Evolutionary conservation across 1,284 basidiomycete species (phyloP).

Genomic region (Fistulina hepatica): DNA sequence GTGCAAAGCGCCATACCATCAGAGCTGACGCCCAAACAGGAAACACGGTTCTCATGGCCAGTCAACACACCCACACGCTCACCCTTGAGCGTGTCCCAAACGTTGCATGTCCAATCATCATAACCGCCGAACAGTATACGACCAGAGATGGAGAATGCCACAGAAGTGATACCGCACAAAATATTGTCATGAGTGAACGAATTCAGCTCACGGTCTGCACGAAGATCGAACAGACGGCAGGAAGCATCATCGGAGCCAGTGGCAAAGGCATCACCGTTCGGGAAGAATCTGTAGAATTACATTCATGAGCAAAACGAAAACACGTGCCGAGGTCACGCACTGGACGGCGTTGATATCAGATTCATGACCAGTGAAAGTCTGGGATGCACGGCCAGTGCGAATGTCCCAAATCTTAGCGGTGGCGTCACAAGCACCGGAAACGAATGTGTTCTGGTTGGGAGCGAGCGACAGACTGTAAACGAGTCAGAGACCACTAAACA

Average conservation of each 20-base stretch:
- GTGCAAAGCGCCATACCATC: slow-evolving; percentile 99
- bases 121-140: slow-evolving; percentile 97
- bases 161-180: slow-evolving; percentile 95
- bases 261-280: slow-evolving; percentile 96
- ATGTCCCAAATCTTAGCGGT: slow-evolving; percentile 99
- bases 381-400: slow-evolving; percentile 90
- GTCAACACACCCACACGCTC: slow-evolving; percentile 95
- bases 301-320: slow-evolving; percentile 7
- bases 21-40: slow-evolving; percentile 89
- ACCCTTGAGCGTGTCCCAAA: slow-evolving; percentile 98
- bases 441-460: slow-evolving; percentile 91
- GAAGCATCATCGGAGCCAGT: slow-evolving; percentile 99
- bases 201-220: slow-evolving; percentile 94
- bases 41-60: slow-evolving; percentile 96
- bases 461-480: slow-evolving; percentile 78
- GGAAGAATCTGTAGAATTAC: slow-evolving; percentile 74
- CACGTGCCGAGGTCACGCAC: slow-evolving; percentile 41
- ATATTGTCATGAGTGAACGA: slow-evolving; percentile 98
- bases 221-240: slow-evolving; percentile 95
- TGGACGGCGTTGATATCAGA: slow-evolving; percentile 98
- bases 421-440: slow-evolving; percentile 97
- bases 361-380: slow-evolving; percentile 98
- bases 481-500: slow-evolving; percentile 13
- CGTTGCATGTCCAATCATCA: slow-evolving; percentile 99
- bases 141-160: slow-evolving; percentile 95